These are phyloP conservation scores for Camelina neglecta DNA, from an alignment of 345 rosid species.

Conservation along the genomic window DNA sequence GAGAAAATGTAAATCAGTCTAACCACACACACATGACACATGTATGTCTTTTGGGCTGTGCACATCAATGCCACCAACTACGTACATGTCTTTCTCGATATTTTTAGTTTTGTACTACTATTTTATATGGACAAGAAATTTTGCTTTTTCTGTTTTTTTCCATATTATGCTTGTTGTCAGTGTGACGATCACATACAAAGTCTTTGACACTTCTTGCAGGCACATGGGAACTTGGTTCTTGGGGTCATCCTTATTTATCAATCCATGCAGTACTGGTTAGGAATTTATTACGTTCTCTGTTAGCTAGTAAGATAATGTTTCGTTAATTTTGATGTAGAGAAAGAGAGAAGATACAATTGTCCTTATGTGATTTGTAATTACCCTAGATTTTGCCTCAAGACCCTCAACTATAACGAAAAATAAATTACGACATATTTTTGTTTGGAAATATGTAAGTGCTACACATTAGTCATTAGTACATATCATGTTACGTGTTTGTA, in stretches of 20 bases:
- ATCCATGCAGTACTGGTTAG: too few relatives aligned
- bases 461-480: too few relatives aligned
- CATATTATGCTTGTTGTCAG: conserved; percentile 16
- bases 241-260: neutral
- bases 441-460: too few relatives aligned
- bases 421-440: too few relatives aligned
- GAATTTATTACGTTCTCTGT: too few relatives aligned
- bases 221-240: conserved; percentile 36
- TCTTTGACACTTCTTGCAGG: conserved; percentile 5
- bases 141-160: neutral
- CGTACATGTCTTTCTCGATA: neutral
- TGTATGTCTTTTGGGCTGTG: neutral
- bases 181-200: conserved; percentile 26
- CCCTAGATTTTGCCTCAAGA: too few relatives aligned
- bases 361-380: too few relatives aligned
- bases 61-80: conserved; percentile 25
- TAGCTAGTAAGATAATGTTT: too few relatives aligned
- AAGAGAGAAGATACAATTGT: too few relatives aligned
- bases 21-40: neutral
- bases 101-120: neutral
- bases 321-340: too few relatives aligned
- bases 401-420: too few relatives aligned
- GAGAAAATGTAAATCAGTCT: conserved; percentile 19
- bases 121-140: conserved; percentile 28
- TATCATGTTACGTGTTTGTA: too few relatives aligned